Evolutionary conservation across 306 rosid genomes (phyloP).

Genomic region (Vachellia pachyceras): DNA sequence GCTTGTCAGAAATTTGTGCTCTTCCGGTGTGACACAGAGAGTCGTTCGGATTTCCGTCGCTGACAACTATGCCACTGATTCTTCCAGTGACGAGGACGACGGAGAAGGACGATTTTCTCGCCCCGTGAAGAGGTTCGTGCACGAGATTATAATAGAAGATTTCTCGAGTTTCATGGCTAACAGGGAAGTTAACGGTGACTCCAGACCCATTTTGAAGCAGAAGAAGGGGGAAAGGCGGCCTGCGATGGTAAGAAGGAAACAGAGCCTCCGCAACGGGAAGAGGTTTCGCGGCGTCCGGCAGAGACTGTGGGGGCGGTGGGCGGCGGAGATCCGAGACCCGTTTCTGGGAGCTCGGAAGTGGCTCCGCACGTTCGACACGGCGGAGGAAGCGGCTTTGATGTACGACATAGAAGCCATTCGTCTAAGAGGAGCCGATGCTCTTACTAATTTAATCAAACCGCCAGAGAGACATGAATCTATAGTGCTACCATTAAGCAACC

Average conservation of each 20-base stretch:
- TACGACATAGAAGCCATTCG: conserved; percentile 64
- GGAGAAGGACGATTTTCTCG: conserved; percentile 38
- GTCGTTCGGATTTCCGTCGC: conserved; percentile 52
- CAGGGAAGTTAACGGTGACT: not conserved
- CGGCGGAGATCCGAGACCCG: conserved; percentile 73
- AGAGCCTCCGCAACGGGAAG: conserved; percentile 13
- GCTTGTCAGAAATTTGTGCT: conserved; percentile 10
- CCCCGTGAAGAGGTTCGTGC: conserved; percentile 44
- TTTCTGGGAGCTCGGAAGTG: conserved; percentile 42
- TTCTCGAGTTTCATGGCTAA: not conserved
- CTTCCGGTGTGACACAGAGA: conserved; percentile 9
- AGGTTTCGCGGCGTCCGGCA: conserved; percentile 59
- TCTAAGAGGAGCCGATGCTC: conserved; percentile 54
- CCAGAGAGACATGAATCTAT: not conserved
- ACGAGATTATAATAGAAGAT: conserved; percentile 53
- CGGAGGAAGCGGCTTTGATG: conserved; percentile 64
- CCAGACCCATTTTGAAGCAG: not conserved
- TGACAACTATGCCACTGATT: conserved; percentile 64
- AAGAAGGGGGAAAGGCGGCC: not conserved
- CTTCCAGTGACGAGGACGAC: conserved; percentile 60
- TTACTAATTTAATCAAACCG: conserved; percentile 48
- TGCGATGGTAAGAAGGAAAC: not conserved
- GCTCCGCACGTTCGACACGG: conserved; percentile 68
- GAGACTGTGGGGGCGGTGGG: conserved; percentile 70
- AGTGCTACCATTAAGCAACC: not conserved